Conservation (phyloP, 768 basidiomycete genomes). For the Hebeloma cylindrosporum region DNA sequence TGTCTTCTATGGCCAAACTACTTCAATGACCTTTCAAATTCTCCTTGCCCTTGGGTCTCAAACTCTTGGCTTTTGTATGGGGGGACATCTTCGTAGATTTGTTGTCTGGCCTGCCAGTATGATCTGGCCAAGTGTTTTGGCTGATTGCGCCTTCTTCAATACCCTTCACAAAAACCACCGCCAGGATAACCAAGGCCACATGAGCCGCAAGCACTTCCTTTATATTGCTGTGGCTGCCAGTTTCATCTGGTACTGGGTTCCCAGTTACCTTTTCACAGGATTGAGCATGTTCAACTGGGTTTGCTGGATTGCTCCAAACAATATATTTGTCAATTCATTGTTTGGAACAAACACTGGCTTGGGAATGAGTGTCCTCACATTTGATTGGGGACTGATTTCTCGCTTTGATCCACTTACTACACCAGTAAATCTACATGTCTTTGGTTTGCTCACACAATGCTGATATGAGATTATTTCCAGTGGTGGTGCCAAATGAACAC, state of each 20-base stretch:
- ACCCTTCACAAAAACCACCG: conserved; percentile 80
- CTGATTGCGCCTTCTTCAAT: conserved; percentile 83
- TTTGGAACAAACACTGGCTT: conserved; percentile 75
- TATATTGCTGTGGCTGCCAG: conserved; percentile 54
- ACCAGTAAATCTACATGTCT: conserved; percentile 52
- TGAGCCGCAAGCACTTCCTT: conserved; percentile 83
- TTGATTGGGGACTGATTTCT: conserved; percentile 85
- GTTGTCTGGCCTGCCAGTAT: conserved; percentile 84
- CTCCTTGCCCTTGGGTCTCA: conserved; percentile 64
- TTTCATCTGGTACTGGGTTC: conserved; percentile 76
- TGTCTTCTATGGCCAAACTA: conserved; percentile 64
- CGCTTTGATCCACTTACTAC: conserved; percentile 76
- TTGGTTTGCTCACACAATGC: neutral
- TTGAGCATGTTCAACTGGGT: conserved; percentile 88
- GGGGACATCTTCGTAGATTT: conserved; percentile 73
- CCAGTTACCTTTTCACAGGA: conserved; percentile 83
- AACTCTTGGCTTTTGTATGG: conserved; percentile 68
- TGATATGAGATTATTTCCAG: conserved; percentile 35
- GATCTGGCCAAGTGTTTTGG: conserved; percentile 90
- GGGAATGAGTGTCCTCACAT: conserved; percentile 80
- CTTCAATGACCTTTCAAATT: conserved; percentile 59
- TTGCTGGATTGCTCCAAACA: conserved; percentile 88
- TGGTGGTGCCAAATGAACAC: conserved; percentile 88
- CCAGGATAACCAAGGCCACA: conserved; percentile 63
- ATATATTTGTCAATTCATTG: conserved; percentile 67